Base-by-base conservation (phyloP, 805 yeast species). In the Yarrowia osloensis region DNA sequence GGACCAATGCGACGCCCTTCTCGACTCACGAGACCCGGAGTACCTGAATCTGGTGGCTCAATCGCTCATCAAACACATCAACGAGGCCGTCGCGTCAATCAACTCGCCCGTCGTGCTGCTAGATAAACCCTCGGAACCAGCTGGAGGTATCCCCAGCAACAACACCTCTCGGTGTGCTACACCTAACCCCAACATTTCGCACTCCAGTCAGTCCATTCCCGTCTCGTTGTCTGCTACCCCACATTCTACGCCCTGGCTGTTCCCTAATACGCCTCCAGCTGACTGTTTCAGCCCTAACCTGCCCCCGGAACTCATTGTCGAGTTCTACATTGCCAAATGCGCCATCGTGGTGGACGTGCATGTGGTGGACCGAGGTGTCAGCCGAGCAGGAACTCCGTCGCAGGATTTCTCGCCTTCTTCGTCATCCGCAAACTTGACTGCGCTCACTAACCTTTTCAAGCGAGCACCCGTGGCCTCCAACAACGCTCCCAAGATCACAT, bases 251-350 rank as follows among this genome's bases (percentile, higher is more conserved):
- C 63, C 49, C 26, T 57, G 63, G 63, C 21, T 57, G 21, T 57
- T 57, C 28, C 63, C 63, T 19, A 57, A 57, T 15, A 57, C 63
- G 2, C 63, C 47, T 39, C 63, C 63, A 12, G 63, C 37, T 5
- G 42, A 35, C 28, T 57, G 63, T 28, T 57, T 57, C 37, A n/a
- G 8, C 19, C 66, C 66, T 12, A 31, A 24, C 19, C 54, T 61
- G n/a, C 66, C 66, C 21, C 54, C 66, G 0, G 66, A 61, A 21
- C 54, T 61, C 35, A 46, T 61, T 22, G 66, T 61, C 39, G 66
- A 61, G 54, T 46, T 61, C n/a, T 61, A 61, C 42, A 61, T 61
- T 24, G 66, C 66, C n/a, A 42, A 44, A 9, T 61, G 66, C n/a
- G 52, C 66, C 19, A 44, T 61, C 5, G 54, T 61, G 40, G 52